These are phyloP conservation scores for Sporothrix dimorphospora DNA, from an alignment of 2,329 filamentous ascomycete species.

Conservation along the genomic window DNA sequence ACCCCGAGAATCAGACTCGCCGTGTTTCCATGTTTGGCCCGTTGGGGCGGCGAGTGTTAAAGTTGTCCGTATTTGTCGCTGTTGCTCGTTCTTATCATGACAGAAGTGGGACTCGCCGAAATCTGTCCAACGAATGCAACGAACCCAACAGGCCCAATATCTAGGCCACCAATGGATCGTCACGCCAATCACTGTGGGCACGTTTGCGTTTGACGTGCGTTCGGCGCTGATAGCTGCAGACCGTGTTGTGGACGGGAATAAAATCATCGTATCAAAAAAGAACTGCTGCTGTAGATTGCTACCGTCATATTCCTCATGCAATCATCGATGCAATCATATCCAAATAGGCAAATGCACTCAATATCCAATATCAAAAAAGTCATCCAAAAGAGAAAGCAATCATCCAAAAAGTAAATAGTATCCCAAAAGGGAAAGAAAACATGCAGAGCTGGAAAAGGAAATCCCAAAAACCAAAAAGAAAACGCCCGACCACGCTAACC, in stretches of 20 bases:
- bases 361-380: not conserved
- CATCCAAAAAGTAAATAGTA: not conserved
- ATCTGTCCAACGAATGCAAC: not conserved
- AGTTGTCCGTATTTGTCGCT: not conserved
- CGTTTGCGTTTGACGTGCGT: not conserved
- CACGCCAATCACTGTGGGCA: not conserved
- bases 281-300: not conserved
- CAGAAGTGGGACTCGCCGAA: not conserved
- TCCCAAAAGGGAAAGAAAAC: conserved; percentile 15
- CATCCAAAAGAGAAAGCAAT: conserved; percentile 7
- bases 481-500: not conserved
- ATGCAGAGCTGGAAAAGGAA: not conserved
- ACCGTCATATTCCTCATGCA: not conserved
- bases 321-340: not conserved
- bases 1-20: not conserved
- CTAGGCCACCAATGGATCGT: not conserved
- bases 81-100: not conserved
- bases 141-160: not conserved
- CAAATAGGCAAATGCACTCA: not conserved
- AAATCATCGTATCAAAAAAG: not conserved
- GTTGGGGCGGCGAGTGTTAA: not conserved
- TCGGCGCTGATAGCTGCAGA: not conserved
- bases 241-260: not conserved
- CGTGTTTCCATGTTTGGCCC: not conserved
- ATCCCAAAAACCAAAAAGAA: not conserved